Evolutionary conservation across 1,284 basidiomycete species (phyloP), one percentile per base, ranked within the genome.

Genomic region (Wallemia mellicola): DNA sequence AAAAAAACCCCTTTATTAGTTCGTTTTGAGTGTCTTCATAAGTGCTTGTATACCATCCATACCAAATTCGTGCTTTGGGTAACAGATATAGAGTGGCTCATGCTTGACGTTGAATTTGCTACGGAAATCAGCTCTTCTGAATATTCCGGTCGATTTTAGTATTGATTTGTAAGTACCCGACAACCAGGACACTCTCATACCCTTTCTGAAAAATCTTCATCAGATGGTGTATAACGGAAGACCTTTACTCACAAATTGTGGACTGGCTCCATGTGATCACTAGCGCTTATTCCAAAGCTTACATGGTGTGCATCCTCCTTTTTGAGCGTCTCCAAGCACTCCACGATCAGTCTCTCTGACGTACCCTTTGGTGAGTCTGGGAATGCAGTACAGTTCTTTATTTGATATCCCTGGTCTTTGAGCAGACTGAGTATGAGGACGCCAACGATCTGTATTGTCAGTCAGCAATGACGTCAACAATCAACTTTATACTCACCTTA

Each of bases 61-160:
- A 19, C 55, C 55, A 26, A 57, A 28, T 28, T 28, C 14, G 24
- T 28, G 24, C 55, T 57, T 15, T 19, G 55, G 55, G 55, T 57
- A 57, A 25, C 55, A 57, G 15, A 57, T 28, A 28, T 27, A 57
- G 5, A 57, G 24, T 27, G 25, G 55, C 15, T 57, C 55, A 28
- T 26, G 55, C 25, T 57, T 28, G 55, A 57, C 55, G 27, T 28
- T 28, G 55, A 57, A 57, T 25, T 57, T 57, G 24, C 27, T 57
- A 26, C 55, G 55, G 24, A 57, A 28, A 25, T 28, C 55, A 14
- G 24, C 27, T 28, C 25, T 28, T 24, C 27, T 57, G 15, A 28
- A 26, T 11, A 57, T 26, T 14, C 55, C 55, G 7, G 55, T 57
- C 7, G 55, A 27, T 57, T 57, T 57, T 7, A 57, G 25, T 19